Percentiles rank a stretch among this genome's conserved stretches.
Conservation (phyloP, 192 early-diverging fungal genomes). For the Umbelopsis sp. region DNA sequence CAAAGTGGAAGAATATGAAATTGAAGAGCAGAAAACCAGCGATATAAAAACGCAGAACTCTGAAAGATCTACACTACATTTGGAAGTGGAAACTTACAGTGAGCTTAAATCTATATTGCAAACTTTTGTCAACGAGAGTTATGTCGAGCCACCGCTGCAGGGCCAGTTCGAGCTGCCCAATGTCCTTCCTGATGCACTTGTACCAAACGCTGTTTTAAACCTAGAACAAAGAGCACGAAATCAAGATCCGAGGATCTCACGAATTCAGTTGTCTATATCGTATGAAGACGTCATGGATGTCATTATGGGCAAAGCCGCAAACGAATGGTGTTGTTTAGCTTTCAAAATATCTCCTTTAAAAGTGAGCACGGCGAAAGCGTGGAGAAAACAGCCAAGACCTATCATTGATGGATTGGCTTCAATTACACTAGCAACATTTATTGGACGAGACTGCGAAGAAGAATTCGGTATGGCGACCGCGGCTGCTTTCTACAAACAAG, state of each 20-base stretch:
- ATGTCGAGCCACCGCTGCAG: neutral
- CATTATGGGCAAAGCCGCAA: constrained; percentile 22
- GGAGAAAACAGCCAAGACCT: constrained; percentile 20
- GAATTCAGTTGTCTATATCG: neutral
- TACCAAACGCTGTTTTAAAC: neutral
- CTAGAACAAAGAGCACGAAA: neutral
- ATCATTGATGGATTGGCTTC: constrained; percentile 35
- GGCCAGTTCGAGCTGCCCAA: neutral
- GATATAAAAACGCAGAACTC: neutral
- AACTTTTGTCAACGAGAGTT: neutral
- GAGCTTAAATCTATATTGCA: constrained; percentile 5
- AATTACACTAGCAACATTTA: constrained; percentile 38
- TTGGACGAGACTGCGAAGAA: constrained; percentile 23
- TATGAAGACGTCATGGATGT: constrained; percentile 14
- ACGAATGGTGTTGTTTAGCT: constrained; percentile 39
- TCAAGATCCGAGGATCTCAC: neutral
- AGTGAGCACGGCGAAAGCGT: constrained; percentile 18
- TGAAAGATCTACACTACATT: neutral
- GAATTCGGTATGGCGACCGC: constrained; percentile 27
- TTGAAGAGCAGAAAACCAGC: neutral
- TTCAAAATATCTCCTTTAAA: constrained; percentile 38
- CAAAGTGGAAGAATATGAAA: no score
- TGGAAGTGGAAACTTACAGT: constrained; percentile 8
- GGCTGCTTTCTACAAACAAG: constrained; percentile 37
- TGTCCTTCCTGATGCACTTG: neutral